phyloP scores from a whole-genome alignment of 1,139 yeast species.

The Yamadazyma siamensis region DNA sequence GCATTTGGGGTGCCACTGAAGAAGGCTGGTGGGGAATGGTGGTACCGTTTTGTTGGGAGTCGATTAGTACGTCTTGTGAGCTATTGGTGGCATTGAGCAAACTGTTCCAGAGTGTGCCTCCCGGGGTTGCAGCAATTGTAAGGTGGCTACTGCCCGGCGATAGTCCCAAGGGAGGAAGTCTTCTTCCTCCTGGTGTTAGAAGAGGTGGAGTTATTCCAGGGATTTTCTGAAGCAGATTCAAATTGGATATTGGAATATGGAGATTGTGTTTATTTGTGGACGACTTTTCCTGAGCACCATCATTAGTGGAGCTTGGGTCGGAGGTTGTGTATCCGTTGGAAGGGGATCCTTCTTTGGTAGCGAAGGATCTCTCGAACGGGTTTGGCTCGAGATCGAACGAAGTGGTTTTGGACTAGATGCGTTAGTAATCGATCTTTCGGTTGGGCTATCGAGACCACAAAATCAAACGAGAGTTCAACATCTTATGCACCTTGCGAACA shows the following conservation, averaged over 20 bases:
- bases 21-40: not conserved
- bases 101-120: constrained; percentile 45
- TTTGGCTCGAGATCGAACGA: constrained; percentile 84
- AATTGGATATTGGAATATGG: constrained; percentile 31
- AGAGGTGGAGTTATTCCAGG: constrained; percentile 53
- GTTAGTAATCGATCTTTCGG: constrained; percentile 6
- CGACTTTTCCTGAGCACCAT: constrained; percentile 1
- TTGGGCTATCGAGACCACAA: not conserved
- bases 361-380: constrained; percentile 94
- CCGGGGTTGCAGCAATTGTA: constrained; percentile 46
- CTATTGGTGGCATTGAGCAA: constrained; percentile 37
- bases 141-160: constrained; percentile 34
- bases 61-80: too few relatives aligned
- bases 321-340: constrained; percentile 4
- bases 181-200: constrained; percentile 60
- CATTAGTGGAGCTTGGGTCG: constrained; percentile 2
- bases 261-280: constrained; percentile 30
- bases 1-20: not conserved
- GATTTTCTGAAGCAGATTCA: constrained; percentile 22
- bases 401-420: constrained; percentile 37
- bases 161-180: constrained; percentile 53
- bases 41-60: not conserved
- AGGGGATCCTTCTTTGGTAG: constrained; percentile 41
- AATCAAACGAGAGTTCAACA: too few relatives aligned
- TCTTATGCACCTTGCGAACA: not conserved